Evolutionary conservation across 192 early-diverging fungal genomes (phyloP), one percentile per base, ranked within the genome.

Genomic region (Polychytrium aggregatum): DNA sequence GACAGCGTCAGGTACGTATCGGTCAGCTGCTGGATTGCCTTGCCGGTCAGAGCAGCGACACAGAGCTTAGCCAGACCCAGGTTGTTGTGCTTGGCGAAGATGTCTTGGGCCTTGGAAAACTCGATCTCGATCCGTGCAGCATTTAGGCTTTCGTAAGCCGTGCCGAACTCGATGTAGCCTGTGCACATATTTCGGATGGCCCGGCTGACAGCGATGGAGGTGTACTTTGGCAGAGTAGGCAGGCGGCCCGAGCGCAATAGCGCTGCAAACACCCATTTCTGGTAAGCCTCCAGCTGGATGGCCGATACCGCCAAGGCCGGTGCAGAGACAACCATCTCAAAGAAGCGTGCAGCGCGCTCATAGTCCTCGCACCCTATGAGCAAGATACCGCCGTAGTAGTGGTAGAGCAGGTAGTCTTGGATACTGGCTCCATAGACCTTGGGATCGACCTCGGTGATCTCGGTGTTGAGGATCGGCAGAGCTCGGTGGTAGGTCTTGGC

Each of bases 331-430:
- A 75, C 74, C 64, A 59, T 21, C 21, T 47, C 9, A 41, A 86
- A 75, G 26, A 78, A 74, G 22, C 78, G 67, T 2, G 81, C 53
- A 10, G 87, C 83, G 22, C 70, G 56, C 14, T 73, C 72, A 60
- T 67, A 83, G 2, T 68, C 51, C 46, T 85, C 85, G 50, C 78
- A 65, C 17, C 70, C 79, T 21, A 78, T 70, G 48, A 73, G 82
- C n/a, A 85, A 46, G 60, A 87, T 74, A 14, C 73, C 81, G 42
- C 79, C 83, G 55, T 90, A 86, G 59, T 89, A 90, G 45, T 84
- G 67, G 65, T 87, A 85, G 21, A 82, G 61, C 11, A 88, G 55
- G 62, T 78, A 82, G 47, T 78, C 57, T 57, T 81, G 62, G 41
- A 70, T 64, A n/a, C 34, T 42, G 18, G 71, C 14, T 18, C 37